Conservation (phyloP, 2,329 filamentous ascomycete genomes). For the Penicillium sp. region DNA sequence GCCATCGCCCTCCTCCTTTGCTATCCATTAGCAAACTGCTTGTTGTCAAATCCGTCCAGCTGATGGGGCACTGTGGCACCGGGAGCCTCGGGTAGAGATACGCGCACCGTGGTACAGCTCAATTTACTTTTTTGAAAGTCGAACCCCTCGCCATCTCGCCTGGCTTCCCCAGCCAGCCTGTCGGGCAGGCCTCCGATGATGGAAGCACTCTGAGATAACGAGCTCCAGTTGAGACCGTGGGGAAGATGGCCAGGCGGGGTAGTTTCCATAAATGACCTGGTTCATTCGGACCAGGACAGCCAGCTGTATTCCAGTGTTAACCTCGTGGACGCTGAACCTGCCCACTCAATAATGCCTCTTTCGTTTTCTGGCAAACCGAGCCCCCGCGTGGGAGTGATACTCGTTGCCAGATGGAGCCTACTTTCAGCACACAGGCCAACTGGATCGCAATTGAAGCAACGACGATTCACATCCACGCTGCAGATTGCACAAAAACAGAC, state of each 20-base stretch:
- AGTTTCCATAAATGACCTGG: conserved; percentile 16
- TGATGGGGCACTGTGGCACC: neutral
- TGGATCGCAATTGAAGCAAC: neutral
- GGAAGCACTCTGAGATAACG: conserved; percentile 5
- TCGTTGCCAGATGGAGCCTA: conserved; percentile 9
- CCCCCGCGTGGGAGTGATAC: conserved; percentile 11
- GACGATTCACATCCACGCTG: conserved; percentile 24
- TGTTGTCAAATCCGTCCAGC: neutral
- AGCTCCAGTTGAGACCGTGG: conserved; percentile 5
- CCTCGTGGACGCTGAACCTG: neutral
- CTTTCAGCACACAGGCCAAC: neutral
- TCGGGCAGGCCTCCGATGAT: conserved; percentile 14
- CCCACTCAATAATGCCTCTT: conserved; percentile 13
- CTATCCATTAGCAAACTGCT: conserved; percentile 1
- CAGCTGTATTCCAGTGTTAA: neutral
- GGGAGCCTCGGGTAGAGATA: neutral
- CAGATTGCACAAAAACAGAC: conserved; percentile 16
- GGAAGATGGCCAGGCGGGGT: conserved; percentile 13
- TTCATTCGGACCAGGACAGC: neutral
- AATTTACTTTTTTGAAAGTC: neutral
- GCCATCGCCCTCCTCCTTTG: conserved; percentile 2
- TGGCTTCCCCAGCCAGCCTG: neutral
- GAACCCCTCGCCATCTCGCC: conserved; percentile 1
- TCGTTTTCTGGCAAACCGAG: conserved; percentile 14
- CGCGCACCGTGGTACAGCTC: neutral